A percentile compares a stretch with the other conserved stretches of the same genome.
Conservation (phyloP, 140 eudicot species). For the Senecio squalidus region DNA sequence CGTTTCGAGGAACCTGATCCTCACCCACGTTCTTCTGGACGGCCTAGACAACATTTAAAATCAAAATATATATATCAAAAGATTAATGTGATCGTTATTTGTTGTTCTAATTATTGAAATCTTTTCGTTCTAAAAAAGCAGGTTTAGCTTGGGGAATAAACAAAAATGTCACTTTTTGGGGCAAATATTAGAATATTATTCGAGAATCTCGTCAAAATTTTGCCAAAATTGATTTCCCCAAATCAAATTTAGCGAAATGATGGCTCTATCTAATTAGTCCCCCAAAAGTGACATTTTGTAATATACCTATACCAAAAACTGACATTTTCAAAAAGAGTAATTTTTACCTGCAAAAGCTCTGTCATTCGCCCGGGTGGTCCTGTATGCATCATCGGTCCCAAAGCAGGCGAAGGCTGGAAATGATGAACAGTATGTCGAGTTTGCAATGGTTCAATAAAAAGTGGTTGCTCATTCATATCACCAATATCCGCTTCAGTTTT, state of each 20-base stretch:
- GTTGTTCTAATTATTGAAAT: too few species aligned
- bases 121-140: too few species aligned
- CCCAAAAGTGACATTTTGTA: neutral
- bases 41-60: slow-evolving; percentile 44
- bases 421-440: slow-evolving; percentile 35
- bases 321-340: neutral
- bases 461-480: slow-evolving; percentile 47
- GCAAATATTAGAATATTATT: too few species aligned
- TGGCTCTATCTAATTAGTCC: too few species aligned
- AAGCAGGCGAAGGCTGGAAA: slow-evolving; percentile 28
- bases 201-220: too few species aligned
- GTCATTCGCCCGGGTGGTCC: slow-evolving; percentile 72
- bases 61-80: neutral
- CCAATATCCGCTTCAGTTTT: slow-evolving; percentile 36
- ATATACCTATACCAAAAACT: neutral
- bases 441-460: slow-evolving; percentile 52
- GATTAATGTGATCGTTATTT: too few species aligned
- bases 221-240: too few species aligned
- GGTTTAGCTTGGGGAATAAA: neutral
- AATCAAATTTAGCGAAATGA: too few species aligned
- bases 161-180: too few species aligned
- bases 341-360: slow-evolving; percentile 74
- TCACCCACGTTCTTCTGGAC: slow-evolving; percentile 70
- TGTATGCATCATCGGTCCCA: slow-evolving; percentile 39
- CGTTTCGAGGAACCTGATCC: slow-evolving; percentile 32